Evolutionary conservation across 805 yeast genomes (phyloP), one percentile per base, ranked within the genome.

Genomic region (Candida awuae): DNA sequence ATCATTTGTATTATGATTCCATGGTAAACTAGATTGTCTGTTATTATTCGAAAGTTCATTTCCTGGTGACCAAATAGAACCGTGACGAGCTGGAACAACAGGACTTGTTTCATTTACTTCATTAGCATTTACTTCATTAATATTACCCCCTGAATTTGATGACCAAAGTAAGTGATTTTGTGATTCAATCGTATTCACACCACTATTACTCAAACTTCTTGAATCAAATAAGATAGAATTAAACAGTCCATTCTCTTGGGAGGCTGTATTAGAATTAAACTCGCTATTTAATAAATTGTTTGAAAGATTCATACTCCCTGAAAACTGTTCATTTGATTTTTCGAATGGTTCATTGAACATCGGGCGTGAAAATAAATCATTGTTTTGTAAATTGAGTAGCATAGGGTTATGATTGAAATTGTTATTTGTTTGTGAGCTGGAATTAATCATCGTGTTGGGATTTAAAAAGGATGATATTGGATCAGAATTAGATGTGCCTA

Each of bases 51-150:
- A 8, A 9, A n/a, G 7, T 21, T 25, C 23, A 14, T 41, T 27
- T 5, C 4, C 12, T 8, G 47, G 30, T 4, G 55, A 52, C 55
- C 58, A 51, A 14, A 51, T 47, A 10, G 57, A 50, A 36, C 42
- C 44, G 21, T 44, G 46, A 29, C 49, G 42, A 25, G 6, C 13
- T 26, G 45, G 42, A 20, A 37, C 32, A 21, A 49, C n/a, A 9
- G 30, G 25, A 8, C 27, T n/a, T n/a, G n/a, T 15, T 7, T 32
- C 23, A 16, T 28, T 34, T 10, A 15, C 12, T 12, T 13, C 27
- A 20, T 9, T 16, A 5, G 8, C 12, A 3, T 12, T 13, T 14
- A 8, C 8, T 9, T 8, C 12, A 12, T 7, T 28, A 28, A 20
- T 20, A 13, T 20, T 26, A 4, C 9, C 15, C 1, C 8, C 30